Base-by-base conservation (phyloP, 306 rosid species). In the Psophocarpus tetragonolobus region DNA sequence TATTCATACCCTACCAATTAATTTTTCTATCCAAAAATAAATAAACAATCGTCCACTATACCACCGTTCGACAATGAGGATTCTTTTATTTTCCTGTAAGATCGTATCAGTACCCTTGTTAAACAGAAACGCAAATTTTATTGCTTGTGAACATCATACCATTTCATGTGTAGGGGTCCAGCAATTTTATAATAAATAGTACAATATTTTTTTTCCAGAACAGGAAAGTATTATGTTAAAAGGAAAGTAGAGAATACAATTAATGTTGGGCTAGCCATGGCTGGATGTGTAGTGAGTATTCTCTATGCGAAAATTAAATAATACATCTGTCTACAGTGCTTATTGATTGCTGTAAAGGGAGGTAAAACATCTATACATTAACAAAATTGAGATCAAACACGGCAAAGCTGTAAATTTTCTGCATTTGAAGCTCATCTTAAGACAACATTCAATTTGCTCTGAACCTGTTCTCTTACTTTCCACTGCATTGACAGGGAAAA, bases 391-490 rank as follows among this genome's bases (percentile, higher is more conserved):
- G 71, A 57, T 67, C 45, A 48, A 80, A 11, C 21, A 33, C 62
- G 35, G 39, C 74, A 61, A 18, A 72, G 70, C 38, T 67, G 53
- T 45, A 48, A 14, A 80, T 3, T 32, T 70, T 1, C 36, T 33
- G 44, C 71, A 29, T 24, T 42, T 47, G 14, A 44, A 60, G 42
- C 74, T 87, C 84, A 87, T 83, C 91, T 75, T 1, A 87, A 32
- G 71, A 61, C 83, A 83, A 87, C 87, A 5, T 85, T 86, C 74
- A 87, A 44, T 80, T 80, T 87, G 81, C 6, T 81, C 81, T 85
- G 79, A 77, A 71, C 87, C 67, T 77, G 87, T 38, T 87, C 87
- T 75, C 91, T 83, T 66, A 87, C 91, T 74, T 85, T 83, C 88
- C 87, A 85, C 91, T 87, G 86, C 89, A 76, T 80, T 74, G 54